These are phyloP conservation scores for Limonium bicolor DNA, from an alignment of 148 eudicot species.

Conservation along the genomic window DNA sequence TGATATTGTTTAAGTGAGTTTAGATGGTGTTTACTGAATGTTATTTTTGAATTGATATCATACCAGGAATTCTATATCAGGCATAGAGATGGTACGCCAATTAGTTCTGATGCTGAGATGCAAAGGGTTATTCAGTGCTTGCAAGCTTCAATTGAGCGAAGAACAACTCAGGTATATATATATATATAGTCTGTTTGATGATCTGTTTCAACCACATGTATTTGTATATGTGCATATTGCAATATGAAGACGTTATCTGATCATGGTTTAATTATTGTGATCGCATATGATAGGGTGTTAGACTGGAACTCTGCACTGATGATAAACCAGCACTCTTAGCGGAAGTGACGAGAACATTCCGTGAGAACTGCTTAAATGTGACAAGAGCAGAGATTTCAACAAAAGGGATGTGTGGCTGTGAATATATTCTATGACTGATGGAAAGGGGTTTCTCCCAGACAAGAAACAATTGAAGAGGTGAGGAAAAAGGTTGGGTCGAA, in stretches of 20 bases:
- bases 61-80: constrained; percentile 78
- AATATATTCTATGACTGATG: constrained; percentile 73
- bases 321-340: constrained; percentile 65
- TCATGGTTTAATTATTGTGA: background rate
- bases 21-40: background rate
- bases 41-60: background rate
- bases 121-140: constrained; percentile 71
- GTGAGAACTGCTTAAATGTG: constrained; percentile 79
- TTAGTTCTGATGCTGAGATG: constrained; percentile 78
- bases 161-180: constrained; percentile 58
- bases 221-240: background rate
- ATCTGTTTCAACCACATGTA: no score
- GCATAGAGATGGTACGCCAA: constrained; percentile 76
- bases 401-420: constrained; percentile 23
- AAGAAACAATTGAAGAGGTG: constrained; percentile 47
- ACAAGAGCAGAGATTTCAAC: constrained; percentile 88
- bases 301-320: constrained; percentile 46
- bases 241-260: no score
- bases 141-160: constrained; percentile 66
- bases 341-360: constrained; percentile 66
- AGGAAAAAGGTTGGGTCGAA: constrained; percentile 39
- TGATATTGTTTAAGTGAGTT: background rate
- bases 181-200: no score
- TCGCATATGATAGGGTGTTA: constrained; percentile 39
- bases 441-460: constrained; percentile 41